Evolutionary conservation across 73 alveolate species (phyloP), one percentile per base, ranked within the genome.

Genomic region (Urostyla sp.): DNA sequence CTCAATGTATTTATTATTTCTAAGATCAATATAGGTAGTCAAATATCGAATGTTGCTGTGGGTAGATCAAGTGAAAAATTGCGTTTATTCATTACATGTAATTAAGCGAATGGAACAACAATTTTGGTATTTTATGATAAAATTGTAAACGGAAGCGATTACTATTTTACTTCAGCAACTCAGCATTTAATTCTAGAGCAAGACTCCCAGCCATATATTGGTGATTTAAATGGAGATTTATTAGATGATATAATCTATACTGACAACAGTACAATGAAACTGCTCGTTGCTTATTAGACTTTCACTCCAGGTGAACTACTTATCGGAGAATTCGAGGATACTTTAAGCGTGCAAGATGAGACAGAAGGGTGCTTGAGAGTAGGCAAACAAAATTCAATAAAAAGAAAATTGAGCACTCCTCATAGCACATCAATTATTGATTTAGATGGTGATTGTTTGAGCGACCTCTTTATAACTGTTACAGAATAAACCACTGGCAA

Each of bases 401-500:
- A 46, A 13, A 74, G 80, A 59, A 59, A 34, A 28, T 66, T 75
- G 11, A 51, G 75, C 1, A 21, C 54, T 31, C 92, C 92, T 13
- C 90, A 79, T 45, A 46, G 91, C 27, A 61, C 73, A 24, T 87
- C 92, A 4, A 66, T 45, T 38, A 67, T 76, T 31, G 95, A 89
- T 45, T 49, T 89, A 23, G 87, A 89, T 37, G 91, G 91, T 40
- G 95, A 89, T 73, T 89, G 95, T 53, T 27, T 82, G 20, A 89
- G 92, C 24, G 95, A 89, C 45, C 49, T 89, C 13, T 75, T 89
- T 67, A 20, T 89, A 34, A 89, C 95, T 0, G 55, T 63, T 0
- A 34, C 72, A 3, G 84, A 83, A 0, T 43, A 20, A 0, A 6
- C 55, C 6, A 32, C 75, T 46, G 83, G 66, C 0, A 66, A 43